These are phyloP conservation scores for Ophiostoma fasciatum DNA, from an alignment of 2,329 filamentous ascomycete species.

Conservation along the genomic window DNA sequence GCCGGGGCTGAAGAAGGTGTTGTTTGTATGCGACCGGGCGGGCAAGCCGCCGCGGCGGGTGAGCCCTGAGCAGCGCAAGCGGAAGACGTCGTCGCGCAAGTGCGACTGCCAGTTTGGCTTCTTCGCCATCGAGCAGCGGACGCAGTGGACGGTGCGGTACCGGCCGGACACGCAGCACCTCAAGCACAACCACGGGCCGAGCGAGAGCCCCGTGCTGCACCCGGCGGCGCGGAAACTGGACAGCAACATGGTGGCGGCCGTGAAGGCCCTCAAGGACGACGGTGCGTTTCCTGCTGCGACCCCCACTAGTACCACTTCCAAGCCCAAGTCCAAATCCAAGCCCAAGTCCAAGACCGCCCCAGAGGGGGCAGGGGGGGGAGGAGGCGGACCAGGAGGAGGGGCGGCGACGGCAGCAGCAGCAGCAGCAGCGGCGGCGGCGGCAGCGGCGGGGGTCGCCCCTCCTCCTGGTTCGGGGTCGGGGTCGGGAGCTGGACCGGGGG, in stretches of 20 bases:
- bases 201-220: conserved; percentile 51
- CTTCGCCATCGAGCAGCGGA: conserved; percentile 52
- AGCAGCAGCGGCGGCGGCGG: too few relatives aligned
- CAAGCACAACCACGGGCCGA: conserved; percentile 49
- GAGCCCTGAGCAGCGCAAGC: conserved; percentile 48
- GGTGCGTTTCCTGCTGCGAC: conserved; percentile 29
- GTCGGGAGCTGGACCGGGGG: conserved; percentile 1
- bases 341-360: conserved; percentile 1
- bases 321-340: conserved; percentile 5
- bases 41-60: conserved; percentile 47
- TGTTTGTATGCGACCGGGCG: conserved; percentile 52
- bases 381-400: conserved; percentile 1
- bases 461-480: too few relatives aligned
- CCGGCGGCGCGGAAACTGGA: conserved; percentile 51
- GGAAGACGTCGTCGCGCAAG: conserved; percentile 53
- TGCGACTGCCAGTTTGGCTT: conserved; percentile 57
- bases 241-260: conserved; percentile 52
- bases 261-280: conserved; percentile 50
- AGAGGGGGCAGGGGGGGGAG: background rate
- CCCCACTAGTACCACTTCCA: conserved; percentile 2
- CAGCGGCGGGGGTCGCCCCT: too few relatives aligned
- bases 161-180: conserved; percentile 43
- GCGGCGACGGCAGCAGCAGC: too few relatives aligned
- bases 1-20: conserved; percentile 50
- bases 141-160: conserved; percentile 52